Conservation (phyloP, 2,329 filamentous ascomycete genomes). For the Ophiobolus disseminans region DNA sequence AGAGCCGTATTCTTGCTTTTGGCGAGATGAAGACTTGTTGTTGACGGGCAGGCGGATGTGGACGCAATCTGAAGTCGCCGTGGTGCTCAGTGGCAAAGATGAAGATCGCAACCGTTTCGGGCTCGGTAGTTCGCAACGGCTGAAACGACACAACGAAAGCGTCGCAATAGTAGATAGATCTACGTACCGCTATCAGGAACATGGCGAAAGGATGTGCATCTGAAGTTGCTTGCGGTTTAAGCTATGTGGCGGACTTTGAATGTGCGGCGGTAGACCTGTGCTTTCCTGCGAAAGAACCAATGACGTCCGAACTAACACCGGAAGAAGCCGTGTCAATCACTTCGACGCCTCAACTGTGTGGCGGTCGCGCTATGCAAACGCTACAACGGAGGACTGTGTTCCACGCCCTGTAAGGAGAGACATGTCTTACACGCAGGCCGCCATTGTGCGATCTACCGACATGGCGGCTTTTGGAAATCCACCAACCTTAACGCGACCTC, state of each 20-base stretch:
- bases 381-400: slow-evolving; percentile 2
- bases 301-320: not conserved
- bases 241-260: too few relatives aligned
- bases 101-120: not conserved
- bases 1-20: slow-evolving; percentile 7
- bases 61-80: slow-evolving; percentile 4
- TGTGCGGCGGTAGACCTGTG: too few relatives aligned
- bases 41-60: slow-evolving; percentile 6
- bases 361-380: slow-evolving; percentile 4
- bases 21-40: slow-evolving; percentile 5
- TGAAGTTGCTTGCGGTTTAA: not conserved
- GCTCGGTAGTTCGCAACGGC: not conserved
- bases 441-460: slow-evolving; percentile 14
- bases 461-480: slow-evolving; percentile 15
- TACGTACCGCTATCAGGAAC: not conserved
- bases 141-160: not conserved
- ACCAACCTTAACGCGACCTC: slow-evolving; percentile 31
- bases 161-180: not conserved
- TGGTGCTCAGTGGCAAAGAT: slow-evolving; percentile 3
- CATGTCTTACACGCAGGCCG: slow-evolving; percentile 14
- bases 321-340: not conserved
- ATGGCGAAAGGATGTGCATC: not conserved
- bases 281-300: not conserved
- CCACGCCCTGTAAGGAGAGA: slow-evolving; percentile 9
- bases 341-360: slow-evolving; percentile 3